phyloP scores from a whole-genome alignment of 2,329 filamentous ascomycete species.

The Neonectria faginata region DNA sequence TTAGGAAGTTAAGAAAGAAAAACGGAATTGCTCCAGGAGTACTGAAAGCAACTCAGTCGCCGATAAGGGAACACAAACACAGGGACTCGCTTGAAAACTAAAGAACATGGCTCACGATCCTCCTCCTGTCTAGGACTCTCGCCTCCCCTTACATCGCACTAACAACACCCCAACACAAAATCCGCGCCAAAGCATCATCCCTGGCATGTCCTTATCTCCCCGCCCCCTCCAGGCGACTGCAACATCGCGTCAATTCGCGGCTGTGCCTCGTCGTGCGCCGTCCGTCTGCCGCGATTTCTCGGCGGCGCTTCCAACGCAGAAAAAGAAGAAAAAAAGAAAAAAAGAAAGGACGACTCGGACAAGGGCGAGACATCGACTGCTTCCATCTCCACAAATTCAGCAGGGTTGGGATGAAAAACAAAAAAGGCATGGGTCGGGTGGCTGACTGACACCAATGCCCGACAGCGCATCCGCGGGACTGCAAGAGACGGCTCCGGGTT shows the following conservation, averaged over 20 bases:
- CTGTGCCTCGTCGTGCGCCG: not conserved
- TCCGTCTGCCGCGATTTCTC: conserved; percentile 4
- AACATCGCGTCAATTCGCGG: conserved; percentile 1
- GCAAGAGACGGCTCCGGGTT: not conserved
- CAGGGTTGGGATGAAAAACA: not conserved
- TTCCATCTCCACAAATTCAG: not conserved
- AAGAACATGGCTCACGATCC: not conserved
- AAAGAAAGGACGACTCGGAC: no score
- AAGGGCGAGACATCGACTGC: not conserved
- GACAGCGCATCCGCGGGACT: conserved; percentile 1
- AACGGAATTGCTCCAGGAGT: no score
- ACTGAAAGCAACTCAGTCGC: no score
- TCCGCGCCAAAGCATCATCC: not conserved
- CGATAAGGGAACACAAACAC: no score
- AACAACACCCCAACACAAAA: not conserved
- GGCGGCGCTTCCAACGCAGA: not conserved
- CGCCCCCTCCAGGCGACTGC: not conserved
- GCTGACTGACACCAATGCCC: not conserved
- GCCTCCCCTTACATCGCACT: no score
- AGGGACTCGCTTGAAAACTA: no score
- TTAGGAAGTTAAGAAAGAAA: no score
- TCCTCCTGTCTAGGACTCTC: no score
- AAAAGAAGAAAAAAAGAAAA: no score
- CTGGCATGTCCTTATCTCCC: not conserved
- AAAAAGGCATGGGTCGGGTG: not conserved